Percentiles rank a stretch among this genome's conserved stretches.
These are phyloP conservation scores for Helenozyma rhizophorensis DNA, from an alignment of 805 yeast species.

Conservation along the genomic window DNA sequence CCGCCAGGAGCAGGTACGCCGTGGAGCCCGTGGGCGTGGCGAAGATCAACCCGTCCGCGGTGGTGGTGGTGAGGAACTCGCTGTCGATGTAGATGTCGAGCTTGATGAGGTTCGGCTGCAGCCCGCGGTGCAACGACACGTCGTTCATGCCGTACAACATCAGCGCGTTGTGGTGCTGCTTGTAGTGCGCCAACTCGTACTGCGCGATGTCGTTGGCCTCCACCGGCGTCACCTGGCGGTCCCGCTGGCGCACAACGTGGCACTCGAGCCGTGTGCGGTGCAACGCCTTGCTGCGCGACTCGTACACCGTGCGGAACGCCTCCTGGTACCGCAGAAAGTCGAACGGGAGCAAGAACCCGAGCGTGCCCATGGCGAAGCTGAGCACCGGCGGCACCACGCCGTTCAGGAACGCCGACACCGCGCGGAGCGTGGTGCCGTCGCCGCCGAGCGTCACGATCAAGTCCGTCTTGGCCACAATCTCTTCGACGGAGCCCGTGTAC, in stretches of 20 bases:
- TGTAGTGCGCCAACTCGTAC: slow-evolving; percentile 14
- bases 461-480: slow-evolving; percentile 66
- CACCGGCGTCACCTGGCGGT: no score
- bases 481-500: slow-evolving; percentile 55
- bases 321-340: slow-evolving; percentile 58
- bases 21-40: slow-evolving; percentile 96
- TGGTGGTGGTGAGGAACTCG: slow-evolving; percentile 79
- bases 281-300: slow-evolving; percentile 64
- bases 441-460: slow-evolving; percentile 89
- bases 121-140: slow-evolving; percentile 81
- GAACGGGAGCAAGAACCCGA: slow-evolving; percentile 87
- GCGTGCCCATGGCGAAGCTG: slow-evolving; percentile 84
- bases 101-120: slow-evolving; percentile 77
- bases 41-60: slow-evolving; percentile 84
- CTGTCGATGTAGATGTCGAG: slow-evolving; percentile 84
- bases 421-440: slow-evolving; percentile 87
- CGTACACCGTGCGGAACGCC: slow-evolving; percentile 64
- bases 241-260: slow-evolving; percentile 42
- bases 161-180: slow-evolving; percentile 18
- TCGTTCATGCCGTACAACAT: slow-evolving; percentile 88
- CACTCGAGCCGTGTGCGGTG: slow-evolving; percentile 80
- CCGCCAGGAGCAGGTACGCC: slow-evolving; percentile 83
- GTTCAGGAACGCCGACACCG: slow-evolving; percentile 72
- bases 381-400: slow-evolving; percentile 82
- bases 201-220: slow-evolving; percentile 13